phyloP scores from a whole-genome alignment of 805 yeast species.

The Sugiyamaella valdiviana region DNA sequence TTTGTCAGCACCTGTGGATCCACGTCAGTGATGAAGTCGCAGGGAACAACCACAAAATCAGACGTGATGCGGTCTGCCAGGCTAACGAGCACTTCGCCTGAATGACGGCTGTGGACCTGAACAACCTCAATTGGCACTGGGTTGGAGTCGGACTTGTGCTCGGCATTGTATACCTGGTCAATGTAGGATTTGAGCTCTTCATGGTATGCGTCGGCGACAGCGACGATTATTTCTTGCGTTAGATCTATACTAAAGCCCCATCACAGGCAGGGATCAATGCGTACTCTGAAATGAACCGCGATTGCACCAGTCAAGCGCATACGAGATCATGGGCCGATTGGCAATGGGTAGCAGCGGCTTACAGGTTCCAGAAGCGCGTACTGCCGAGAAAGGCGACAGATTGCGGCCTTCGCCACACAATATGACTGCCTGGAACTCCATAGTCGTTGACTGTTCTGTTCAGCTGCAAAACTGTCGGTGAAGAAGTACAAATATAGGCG shows the following conservation, averaged over 20 bases:
- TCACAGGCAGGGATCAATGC: conserved; percentile 1
- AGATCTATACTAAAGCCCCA: conserved; percentile 1
- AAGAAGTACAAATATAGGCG: not conserved
- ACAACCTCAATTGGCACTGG: conserved; percentile 12
- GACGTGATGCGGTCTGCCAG: conserved; percentile 22
- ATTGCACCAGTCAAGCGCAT: conserved; percentile 90
- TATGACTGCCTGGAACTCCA: conserved; percentile 91
- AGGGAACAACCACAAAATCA: conserved; percentile 79
- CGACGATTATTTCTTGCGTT: conserved; percentile 48
- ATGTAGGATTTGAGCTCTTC: conserved; percentile 46
- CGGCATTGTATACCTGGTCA: conserved; percentile 33
- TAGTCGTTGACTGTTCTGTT: conserved; percentile 27
- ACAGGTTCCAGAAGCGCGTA: conserved; percentile 57
- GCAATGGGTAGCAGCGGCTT: conserved; percentile 89
- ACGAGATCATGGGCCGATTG: conserved; percentile 79
- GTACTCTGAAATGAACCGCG: conserved; percentile 62
- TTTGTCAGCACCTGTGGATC: conserved; percentile 87
- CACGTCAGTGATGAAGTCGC: conserved; percentile 87
- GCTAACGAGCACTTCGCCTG: conserved; percentile 20
- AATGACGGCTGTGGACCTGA: not conserved
- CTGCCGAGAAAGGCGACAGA: conserved; percentile 63
- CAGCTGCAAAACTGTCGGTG: not conserved
- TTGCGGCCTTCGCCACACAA: conserved; percentile 80
- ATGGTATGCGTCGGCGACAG: conserved; percentile 44
- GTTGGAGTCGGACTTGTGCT: not conserved